Evolutionary conservation across 1,139 yeast genomes (phyloP).

Genomic region (Blastobotrys ciferrii): DNA sequence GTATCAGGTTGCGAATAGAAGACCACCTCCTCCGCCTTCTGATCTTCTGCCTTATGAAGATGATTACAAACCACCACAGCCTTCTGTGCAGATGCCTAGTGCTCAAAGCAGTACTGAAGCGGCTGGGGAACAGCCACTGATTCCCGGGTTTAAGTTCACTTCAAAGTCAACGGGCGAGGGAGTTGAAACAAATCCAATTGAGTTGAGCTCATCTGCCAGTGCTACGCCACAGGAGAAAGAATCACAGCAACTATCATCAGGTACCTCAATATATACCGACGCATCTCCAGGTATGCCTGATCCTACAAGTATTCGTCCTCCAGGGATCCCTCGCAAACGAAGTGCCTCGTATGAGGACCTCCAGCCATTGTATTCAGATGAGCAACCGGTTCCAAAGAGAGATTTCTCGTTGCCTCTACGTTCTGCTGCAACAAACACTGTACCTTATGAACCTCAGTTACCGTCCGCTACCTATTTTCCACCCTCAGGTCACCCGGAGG

Average conservation of each 20-base stretch:
- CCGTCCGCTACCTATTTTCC: slow-evolving; percentile 1
- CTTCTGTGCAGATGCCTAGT: not conserved
- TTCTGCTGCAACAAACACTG: not conserved
- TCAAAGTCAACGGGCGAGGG: not conserved
- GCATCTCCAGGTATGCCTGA: slow-evolving; percentile 19
- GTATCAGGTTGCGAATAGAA: not conserved
- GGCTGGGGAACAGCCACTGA: not conserved
- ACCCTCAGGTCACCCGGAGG: not conserved
- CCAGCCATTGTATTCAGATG: slow-evolving; percentile 13
- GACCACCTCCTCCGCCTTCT: slow-evolving; percentile 18
- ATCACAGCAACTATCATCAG: not conserved
- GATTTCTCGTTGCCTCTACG: not conserved
- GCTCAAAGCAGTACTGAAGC: not conserved
- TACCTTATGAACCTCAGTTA: slow-evolving; percentile 10
- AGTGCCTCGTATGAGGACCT: not conserved
- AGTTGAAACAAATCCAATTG: not conserved
- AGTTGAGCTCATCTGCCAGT: not conserved
- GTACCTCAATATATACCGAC: not conserved
- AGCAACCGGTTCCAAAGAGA: slow-evolving; percentile 11
- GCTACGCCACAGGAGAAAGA: not conserved
- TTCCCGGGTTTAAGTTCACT: not conserved
- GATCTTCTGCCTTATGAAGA: slow-evolving; percentile 16
- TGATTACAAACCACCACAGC: slow-evolving; percentile 6
- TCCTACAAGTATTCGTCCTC: not conserved
- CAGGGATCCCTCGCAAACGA: not conserved